Base-by-base conservation (phyloP, 2,329 filamentous ascomycete species). In the Zymoseptoria ardabiliae region DNA sequence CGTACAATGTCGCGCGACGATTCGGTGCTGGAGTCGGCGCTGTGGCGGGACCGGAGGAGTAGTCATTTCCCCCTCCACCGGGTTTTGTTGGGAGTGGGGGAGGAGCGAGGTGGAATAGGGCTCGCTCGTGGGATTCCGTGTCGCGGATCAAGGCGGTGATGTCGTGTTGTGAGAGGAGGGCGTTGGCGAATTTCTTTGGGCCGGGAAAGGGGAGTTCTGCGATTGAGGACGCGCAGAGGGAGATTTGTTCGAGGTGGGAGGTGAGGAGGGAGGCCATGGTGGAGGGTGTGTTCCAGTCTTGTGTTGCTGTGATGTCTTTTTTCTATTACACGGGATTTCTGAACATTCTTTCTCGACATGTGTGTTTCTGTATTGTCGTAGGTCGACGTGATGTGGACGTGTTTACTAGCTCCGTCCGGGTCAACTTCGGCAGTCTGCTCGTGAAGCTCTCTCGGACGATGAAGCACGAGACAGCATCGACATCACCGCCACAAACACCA, bases 161-260 rank as follows among this genome's bases (percentile, higher is more conserved):
- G 74, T 99, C 94, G 74, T 92, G 87, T 55, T 65, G 60, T 66
- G 86, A 86, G 54, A 97, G 85, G 48, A 99, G 82, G 35, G 94
- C 91, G 73, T 96, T 97, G 66, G 92, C 94, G 77, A 97, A 99
- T 70, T 94, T 91, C 70, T 90, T 95, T n/a, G 93, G 90, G 1
- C 85, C 85, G 49, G 90, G 90, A 68, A 97, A 97, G 35, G 77
- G 73, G 21, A 81, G 69, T 35, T 79, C 76, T 54, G 76, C 74
- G 50, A 81, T 80, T 54, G 78, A 79, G 0, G 73, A 70, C 17
- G 77, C 72, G 67, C 78, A 81, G 55, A 79, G 69, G 17, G 77
- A 76, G 57, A 81, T 79, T 60, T 80, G 78, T 66, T 80, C 78
- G 41, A 81, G 70, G 61, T 81, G 78, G 23, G 77, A 75, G 52